Conservation (phyloP, 164 flowering plant genomes). For the Stephania japonica region DNA sequence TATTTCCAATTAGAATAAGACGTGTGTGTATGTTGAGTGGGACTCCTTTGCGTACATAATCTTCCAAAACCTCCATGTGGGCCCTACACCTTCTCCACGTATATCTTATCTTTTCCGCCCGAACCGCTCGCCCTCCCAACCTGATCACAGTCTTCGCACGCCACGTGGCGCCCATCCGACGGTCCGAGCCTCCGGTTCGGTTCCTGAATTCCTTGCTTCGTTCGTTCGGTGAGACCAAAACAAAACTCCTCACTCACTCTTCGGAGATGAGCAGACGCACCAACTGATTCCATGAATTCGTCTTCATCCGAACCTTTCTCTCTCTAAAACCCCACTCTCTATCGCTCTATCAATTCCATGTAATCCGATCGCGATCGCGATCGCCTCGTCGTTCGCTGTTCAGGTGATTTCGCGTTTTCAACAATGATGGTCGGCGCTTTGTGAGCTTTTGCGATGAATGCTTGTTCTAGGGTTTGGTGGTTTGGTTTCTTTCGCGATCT, state of each 20-base stretch:
- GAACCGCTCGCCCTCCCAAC: not conserved
- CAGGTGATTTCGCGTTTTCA: not conserved
- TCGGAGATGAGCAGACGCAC: too few relatives aligned
- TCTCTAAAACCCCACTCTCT: not conserved
- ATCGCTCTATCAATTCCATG: not conserved
- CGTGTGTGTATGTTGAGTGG: too few relatives aligned
- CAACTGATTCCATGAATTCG: too few relatives aligned
- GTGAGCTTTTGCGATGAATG: not conserved
- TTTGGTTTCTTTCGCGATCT: not conserved
- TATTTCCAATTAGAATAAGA: too few relatives aligned
- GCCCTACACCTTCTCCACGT: not conserved
- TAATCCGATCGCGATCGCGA: too few relatives aligned
- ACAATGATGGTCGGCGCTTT: not conserved
- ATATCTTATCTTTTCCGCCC: not conserved
- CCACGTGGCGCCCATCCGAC: not conserved
- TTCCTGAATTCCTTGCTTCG: not conserved
- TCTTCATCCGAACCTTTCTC: not conserved
- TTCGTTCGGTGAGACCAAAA: not conserved
- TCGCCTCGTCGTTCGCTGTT: not conserved
- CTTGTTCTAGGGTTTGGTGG: not conserved
- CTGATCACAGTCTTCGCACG: not conserved
- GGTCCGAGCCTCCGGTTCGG: not conserved
- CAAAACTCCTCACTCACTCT: too few relatives aligned
- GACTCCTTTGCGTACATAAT: not conserved
- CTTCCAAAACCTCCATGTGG: not conserved